phyloP scores from a whole-genome alignment of 352 stramenopile genomes.

The Plasmopara muralis region DNA sequence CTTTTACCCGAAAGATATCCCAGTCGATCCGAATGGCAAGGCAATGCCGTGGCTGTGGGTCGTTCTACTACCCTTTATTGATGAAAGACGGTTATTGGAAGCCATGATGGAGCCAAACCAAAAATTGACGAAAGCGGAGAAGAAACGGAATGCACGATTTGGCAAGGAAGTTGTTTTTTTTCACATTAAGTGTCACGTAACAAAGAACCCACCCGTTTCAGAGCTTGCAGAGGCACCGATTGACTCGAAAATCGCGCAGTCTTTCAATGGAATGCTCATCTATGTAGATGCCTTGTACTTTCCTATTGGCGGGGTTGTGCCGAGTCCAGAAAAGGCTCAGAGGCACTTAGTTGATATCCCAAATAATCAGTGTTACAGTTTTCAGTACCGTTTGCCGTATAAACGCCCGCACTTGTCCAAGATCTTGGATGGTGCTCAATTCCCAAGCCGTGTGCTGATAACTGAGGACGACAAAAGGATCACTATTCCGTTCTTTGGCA shows the following conservation, averaged over 20 bases:
- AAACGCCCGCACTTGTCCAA: constrained; percentile 47
- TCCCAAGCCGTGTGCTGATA: constrained; percentile 39
- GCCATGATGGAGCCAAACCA: constrained; percentile 76
- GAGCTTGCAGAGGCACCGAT: constrained; percentile 38
- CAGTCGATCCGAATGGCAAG: constrained; percentile 98
- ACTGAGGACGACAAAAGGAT: constrained; percentile 59
- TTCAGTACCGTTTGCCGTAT: constrained; percentile 60
- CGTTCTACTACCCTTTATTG: constrained; percentile 98
- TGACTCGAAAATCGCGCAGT: constrained; percentile 48
- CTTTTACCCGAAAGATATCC: constrained; percentile 94
- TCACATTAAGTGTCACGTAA: constrained; percentile 56
- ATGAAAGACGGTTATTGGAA: constrained; percentile 91
- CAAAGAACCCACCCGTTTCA: constrained; percentile 28
- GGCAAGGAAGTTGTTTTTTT: constrained; percentile 84
- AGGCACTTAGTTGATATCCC: constrained; percentile 63
- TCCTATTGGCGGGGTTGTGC: constrained; percentile 62
- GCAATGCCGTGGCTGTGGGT: constrained; percentile 99
- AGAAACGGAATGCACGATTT: constrained; percentile 78
- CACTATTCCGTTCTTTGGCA: constrained; percentile 74
- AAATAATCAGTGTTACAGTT: constrained; percentile 85
- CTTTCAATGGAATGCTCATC: constrained; percentile 63
- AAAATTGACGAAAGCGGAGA: constrained; percentile 63
- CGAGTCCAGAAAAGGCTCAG: constrained; percentile 71
- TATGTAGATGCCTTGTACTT: constrained; percentile 74
- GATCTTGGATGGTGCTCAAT: constrained; percentile 46